Conservation (phyloP, 2,329 filamentous ascomycete genomes). For the Claviceps spartinae region DNA sequence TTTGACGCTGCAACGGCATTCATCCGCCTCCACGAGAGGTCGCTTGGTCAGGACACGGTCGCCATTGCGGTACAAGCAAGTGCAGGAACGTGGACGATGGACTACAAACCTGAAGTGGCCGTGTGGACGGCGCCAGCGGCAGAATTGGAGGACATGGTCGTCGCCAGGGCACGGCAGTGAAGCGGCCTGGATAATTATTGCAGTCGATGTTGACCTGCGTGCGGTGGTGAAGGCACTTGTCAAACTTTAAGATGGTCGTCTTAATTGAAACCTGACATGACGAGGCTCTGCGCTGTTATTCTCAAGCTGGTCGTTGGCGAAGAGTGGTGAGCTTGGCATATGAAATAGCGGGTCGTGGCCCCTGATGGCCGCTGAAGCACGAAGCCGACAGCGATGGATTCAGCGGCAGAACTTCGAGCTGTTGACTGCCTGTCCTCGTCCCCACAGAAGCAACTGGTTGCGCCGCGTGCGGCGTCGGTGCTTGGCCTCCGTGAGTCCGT, state of each 20-base stretch:
- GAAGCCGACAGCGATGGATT: not conserved
- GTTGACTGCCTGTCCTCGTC: no score
- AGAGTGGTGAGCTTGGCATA: constrained; percentile 1
- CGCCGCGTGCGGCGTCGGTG: not conserved
- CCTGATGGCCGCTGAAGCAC: not conserved
- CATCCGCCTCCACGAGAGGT: constrained; percentile 3
- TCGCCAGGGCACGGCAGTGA: constrained; percentile 4
- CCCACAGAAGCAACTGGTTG: no score
- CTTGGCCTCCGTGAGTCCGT: not conserved
- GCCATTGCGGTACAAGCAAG: constrained; percentile 4
- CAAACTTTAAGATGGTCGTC: constrained; percentile 1
- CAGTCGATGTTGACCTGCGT: constrained; percentile 8
- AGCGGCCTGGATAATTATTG: not conserved
- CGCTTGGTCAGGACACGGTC: constrained; percentile 17
- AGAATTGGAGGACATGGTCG: constrained; percentile 27
- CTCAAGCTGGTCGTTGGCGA: not conserved
- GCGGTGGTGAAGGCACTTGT: constrained; percentile 5
- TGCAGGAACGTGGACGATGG: constrained; percentile 4
- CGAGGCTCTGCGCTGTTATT: not conserved
- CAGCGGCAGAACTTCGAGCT: no score
- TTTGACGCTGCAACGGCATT: constrained; percentile 25
- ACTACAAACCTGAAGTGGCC: constrained; percentile 24
- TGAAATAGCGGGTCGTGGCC: constrained; percentile 3
- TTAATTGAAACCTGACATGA: not conserved
- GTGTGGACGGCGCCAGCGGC: constrained; percentile 22